Conservation (phyloP, 2,329 filamentous ascomycete genomes). For the Hypoxylon sp. region DNA sequence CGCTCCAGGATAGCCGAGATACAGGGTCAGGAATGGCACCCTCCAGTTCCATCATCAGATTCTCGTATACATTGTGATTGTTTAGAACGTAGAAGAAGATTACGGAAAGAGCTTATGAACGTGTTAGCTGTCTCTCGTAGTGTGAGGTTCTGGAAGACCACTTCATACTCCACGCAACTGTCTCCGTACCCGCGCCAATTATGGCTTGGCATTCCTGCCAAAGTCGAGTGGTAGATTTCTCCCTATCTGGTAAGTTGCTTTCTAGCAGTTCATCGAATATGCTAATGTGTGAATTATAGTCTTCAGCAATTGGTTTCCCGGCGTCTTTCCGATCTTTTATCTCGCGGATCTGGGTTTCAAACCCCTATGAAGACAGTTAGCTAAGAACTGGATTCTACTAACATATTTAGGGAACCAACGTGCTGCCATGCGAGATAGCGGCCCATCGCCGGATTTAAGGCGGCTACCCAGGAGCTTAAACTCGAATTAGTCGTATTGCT, state of each 20-base stretch:
- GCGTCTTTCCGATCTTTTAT: conserved; percentile 4
- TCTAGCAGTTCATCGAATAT: conserved; percentile 38
- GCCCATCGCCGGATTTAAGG: background rate
- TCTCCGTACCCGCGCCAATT: conserved; percentile 49
- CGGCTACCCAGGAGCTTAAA: conserved; percentile 1
- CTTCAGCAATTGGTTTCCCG: background rate
- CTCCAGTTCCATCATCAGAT: conserved; percentile 16
- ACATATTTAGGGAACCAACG: background rate
- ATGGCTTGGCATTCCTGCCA: conserved; percentile 35
- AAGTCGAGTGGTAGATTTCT: conserved; percentile 34
- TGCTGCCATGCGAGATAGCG: conserved; percentile 7
- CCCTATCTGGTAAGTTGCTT: conserved; percentile 33
- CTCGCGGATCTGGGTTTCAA: conserved; percentile 12
- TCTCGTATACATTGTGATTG: conserved; percentile 14
- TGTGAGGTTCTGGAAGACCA: background rate
- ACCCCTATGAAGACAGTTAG: conserved; percentile 1
- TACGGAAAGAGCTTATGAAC: conserved; percentile 6
- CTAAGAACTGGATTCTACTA: background rate
- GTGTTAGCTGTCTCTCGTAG: conserved; percentile 1
- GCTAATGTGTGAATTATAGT: conserved; percentile 14
- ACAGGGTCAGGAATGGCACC: conserved; percentile 16
- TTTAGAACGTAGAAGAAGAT: conserved; percentile 20
- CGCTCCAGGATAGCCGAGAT: conserved; percentile 7
- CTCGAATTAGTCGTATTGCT: background rate
- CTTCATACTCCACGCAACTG: conserved; percentile 34